Conservation (phyloP, 139 green algal species). For the Chloropicon primus region DNA sequence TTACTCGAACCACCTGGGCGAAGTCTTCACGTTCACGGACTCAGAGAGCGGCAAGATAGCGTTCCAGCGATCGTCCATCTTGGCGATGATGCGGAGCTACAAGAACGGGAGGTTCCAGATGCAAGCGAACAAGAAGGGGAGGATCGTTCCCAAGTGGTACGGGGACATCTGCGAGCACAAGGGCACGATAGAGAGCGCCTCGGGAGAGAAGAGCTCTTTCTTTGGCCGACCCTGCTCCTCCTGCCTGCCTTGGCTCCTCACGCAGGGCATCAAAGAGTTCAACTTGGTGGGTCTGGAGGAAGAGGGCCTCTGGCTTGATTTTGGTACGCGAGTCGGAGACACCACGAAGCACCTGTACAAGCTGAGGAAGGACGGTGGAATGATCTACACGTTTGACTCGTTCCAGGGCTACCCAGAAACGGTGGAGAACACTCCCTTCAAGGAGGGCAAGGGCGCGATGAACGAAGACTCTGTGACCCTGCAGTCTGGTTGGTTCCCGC, state of each 20-base stretch:
- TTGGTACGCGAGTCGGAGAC: not conserved
- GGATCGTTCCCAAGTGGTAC: not conserved
- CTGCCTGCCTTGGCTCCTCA: not conserved
- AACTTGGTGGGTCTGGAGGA: not conserved
- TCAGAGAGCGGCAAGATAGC: not conserved
- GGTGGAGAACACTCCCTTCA: not conserved
- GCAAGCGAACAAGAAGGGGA: not conserved
- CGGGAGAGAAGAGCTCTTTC: not conserved
- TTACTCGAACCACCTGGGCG: not conserved
- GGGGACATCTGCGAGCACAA: not conserved
- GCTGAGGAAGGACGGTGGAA: not conserved
- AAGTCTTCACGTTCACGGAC: not conserved
- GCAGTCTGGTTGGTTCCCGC: not conserved
- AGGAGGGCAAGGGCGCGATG: not conserved
- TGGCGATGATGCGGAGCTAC: not conserved
- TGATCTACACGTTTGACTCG: not conserved
- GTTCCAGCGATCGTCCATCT: not conserved
- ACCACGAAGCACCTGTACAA: not conserved
- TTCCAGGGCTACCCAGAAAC: not conserved
- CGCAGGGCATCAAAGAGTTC: not conserved
- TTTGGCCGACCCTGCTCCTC: not conserved
- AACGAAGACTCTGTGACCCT: not conserved
- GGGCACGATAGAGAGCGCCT: not conserved
- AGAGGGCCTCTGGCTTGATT: not conserved
- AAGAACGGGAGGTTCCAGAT: not conserved